Evolutionary conservation across 2,329 filamentous ascomycete genomes (phyloP), one percentile per base, ranked within the genome.

Genomic region (Colletotrichum gloeosporioides): DNA sequence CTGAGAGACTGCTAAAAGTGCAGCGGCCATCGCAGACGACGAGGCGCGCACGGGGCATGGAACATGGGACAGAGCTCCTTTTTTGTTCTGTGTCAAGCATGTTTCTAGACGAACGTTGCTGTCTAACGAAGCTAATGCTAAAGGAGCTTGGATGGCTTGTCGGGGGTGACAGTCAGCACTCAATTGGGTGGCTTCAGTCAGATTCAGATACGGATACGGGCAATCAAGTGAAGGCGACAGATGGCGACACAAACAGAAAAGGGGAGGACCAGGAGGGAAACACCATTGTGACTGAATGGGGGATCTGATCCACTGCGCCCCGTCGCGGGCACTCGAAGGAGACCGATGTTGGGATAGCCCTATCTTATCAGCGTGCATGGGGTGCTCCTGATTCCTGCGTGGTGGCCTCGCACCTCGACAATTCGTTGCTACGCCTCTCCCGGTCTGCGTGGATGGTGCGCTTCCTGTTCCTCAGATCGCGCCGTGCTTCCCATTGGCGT

Each of bases 31-130:
- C 36, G 29, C 61, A 55, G 53, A 57, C 59, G 29, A 39, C 29
- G 29, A 64, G 29, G 39, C 10, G 69, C 39, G 73, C 69, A 73
- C 57, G 57, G 73, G 44, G 39, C 55, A 63, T 63, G 44, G 55
- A 72, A 63, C 69, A 57, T 75, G 63, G 73, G 57, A 73, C 64
- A 64, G 49, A 76, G 73, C 73, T 76, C 64, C 57, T 73, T 68
- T 68, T 63, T 53, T 34, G 25, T 39, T 62, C 57, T 22, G 59
- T 65, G 59, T 66, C 69, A 62, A 27, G 31, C 63, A 31, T 44
- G 69, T 59, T 49, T 72, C 73, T 66, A 15, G 55, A 66, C 36
- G 36, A 36, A 75, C 63, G 53, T 73, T 49, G 68, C 25, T 44
- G 63, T 62, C 27, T 71, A 16, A n/a, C 27, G 36, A 34, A 39